Percentiles rank a stretch among this genome's conserved stretches.
Conservation (phyloP, 2,329 filamentous ascomycete species). For the Neofusicoccum sp. region DNA sequence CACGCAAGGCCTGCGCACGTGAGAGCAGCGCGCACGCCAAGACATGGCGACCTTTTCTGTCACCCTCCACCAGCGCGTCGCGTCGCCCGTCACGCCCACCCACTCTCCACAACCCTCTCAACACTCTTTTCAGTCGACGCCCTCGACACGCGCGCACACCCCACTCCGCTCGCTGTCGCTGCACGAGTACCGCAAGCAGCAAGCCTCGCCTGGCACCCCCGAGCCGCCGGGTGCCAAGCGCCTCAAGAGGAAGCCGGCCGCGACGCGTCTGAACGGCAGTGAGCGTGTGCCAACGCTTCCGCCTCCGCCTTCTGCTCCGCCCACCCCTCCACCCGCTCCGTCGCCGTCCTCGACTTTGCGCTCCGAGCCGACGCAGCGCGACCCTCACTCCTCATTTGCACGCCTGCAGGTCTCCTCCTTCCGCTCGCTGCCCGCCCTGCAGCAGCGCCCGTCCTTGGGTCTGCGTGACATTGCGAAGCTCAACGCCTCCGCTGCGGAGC, state of each 20-base stretch:
- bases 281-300: conserved; percentile 25
- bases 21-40: background rate
- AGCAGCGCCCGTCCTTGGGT: conserved; percentile 30
- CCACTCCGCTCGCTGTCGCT: conserved; percentile 34
- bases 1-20: background rate
- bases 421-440: conserved; percentile 23
- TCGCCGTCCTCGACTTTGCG: conserved; percentile 26
- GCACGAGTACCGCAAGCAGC: conserved; percentile 41
- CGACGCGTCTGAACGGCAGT: conserved; percentile 31
- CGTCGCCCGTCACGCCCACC: conserved; percentile 30
- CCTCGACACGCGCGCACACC: background rate
- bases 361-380: conserved; percentile 27
- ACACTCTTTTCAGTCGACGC: conserved; percentile 28
- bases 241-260: conserved; percentile 37
- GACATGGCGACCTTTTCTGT: conserved; percentile 15
- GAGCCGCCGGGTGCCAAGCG: conserved; percentile 31
- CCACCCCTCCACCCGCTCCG: conserved; percentile 26
- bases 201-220: conserved; percentile 32
- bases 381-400: conserved; percentile 21
- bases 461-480: conserved; percentile 21
- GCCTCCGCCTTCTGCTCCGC: too few species aligned
- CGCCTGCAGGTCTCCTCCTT: conserved; percentile 23
- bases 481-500: conserved; percentile 11
- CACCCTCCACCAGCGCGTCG: conserved; percentile 1
- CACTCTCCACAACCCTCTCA: conserved; percentile 38